Percentiles rank a stretch among this genome's conserved stretches.
Evolutionary conservation across 352 stramenopile species (phyloP).

Genomic region (Phytophthora kernoviae): DNA sequence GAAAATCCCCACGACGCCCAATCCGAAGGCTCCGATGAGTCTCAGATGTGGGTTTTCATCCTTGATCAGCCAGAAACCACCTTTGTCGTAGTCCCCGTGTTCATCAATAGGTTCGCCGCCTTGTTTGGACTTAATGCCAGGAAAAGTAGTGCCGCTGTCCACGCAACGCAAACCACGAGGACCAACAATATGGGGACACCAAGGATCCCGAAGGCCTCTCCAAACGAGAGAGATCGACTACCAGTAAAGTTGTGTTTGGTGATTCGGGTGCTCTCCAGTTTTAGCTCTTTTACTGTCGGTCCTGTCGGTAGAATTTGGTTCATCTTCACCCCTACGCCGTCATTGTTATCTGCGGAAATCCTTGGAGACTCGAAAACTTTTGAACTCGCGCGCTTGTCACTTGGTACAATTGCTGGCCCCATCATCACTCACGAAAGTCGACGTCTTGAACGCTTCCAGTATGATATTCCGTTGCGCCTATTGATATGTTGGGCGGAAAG

Average conservation of each 20-base stretch:
- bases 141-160: constrained; percentile 27
- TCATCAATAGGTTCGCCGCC: constrained; percentile 40
- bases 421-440: no score
- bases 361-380: no score
- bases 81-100: constrained; percentile 42
- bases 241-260: neutral
- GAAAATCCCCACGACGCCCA: constrained; percentile 21
- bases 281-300: neutral
- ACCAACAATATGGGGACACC: constrained; percentile 9
- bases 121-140: constrained; percentile 33
- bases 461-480: no score
- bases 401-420: no score
- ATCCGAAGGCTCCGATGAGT: constrained; percentile 3
- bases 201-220: neutral
- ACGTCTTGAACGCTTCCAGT: no score
- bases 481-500: no score
- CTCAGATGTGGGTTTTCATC: constrained; percentile 1
- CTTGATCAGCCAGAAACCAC: constrained; percentile 40
- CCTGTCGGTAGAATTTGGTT: neutral
- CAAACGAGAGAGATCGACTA: neutral
- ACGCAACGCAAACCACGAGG: constrained; percentile 13
- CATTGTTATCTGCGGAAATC: no score
- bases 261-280: neutral
- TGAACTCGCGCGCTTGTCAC: no score
- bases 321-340: no score